These are phyloP conservation scores for Rubia yunnanensis DNA, from an alignment of 257 asterid species.

Conservation along the genomic window DNA sequence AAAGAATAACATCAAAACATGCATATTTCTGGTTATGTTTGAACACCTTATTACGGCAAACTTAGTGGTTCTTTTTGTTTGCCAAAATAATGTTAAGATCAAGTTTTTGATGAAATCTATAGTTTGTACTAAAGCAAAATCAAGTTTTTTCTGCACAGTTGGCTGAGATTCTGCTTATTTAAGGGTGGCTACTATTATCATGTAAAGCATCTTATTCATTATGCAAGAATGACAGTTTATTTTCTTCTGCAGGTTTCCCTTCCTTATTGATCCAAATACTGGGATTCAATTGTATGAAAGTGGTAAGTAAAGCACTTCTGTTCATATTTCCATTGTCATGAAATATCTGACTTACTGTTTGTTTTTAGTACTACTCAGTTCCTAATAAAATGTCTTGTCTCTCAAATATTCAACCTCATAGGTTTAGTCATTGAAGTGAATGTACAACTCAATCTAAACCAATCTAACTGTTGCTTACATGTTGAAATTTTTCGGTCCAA, in stretches of 20 bases:
- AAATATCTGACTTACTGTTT: background rate
- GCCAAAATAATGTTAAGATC: background rate
- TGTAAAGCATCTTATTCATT: background rate
- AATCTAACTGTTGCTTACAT: too few species aligned
- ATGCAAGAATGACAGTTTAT: background rate
- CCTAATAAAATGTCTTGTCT: background rate
- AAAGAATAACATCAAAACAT: background rate
- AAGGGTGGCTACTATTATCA: background rate
- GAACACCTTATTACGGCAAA: background rate
- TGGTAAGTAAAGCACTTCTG: conserved; percentile 30
- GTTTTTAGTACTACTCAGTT: too few species aligned
- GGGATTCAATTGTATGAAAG: conserved; percentile 69
- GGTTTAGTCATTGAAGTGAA: too few species aligned
- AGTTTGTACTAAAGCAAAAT: background rate
- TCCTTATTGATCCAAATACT: conserved; percentile 64
- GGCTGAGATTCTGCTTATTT: background rate
- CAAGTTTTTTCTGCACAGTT: background rate
- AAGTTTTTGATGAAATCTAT: background rate
- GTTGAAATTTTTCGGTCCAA: too few species aligned
- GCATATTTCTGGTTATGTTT: background rate
- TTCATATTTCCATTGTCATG: background rate
- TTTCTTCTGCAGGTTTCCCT: conserved; percentile 53
- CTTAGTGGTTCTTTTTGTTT: background rate
- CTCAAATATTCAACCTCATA: background rate
- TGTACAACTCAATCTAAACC: background rate